phyloP scores from a whole-genome alignment of 2,329 filamentous ascomycete genomes.

The Paramyrothecium roridum region DNA sequence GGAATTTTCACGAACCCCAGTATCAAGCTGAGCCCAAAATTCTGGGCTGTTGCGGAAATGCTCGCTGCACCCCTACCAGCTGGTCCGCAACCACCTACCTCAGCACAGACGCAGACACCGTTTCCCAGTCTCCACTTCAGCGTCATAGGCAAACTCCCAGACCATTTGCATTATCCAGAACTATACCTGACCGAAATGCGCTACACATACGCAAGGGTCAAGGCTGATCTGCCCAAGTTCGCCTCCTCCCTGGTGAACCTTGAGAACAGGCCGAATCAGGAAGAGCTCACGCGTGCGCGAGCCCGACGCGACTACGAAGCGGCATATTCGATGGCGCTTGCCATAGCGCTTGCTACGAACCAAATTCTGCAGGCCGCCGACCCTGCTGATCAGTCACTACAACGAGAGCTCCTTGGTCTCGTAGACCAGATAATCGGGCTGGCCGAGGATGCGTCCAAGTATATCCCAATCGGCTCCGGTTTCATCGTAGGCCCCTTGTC shows the following conservation, averaged over 20 bases:
- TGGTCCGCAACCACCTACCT: neutral
- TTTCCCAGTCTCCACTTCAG: neutral
- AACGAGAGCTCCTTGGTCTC: neutral
- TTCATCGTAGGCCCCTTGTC: neutral
- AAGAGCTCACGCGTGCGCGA: neutral
- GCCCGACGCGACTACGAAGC: neutral
- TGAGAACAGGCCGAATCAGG: too few relatives aligned
- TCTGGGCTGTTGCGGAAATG: neutral
- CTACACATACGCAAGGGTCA: neutral
- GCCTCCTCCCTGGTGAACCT: neutral
- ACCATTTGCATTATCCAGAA: neutral
- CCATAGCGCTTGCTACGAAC: neutral
- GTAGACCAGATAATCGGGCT: neutral
- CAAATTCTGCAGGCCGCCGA: neutral
- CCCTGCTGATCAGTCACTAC: too few relatives aligned
- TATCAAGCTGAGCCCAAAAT: neutral
- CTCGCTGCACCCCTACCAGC: neutral
- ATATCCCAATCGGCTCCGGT: neutral
- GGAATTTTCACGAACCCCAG: neutral
- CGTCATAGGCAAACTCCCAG: neutral
- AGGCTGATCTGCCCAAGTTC: neutral
- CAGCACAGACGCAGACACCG: neutral
- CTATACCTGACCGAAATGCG: neutral
- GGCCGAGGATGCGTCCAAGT: neutral
- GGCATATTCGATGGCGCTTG: neutral